phyloP scores from a whole-genome alignment of 768 basidiomycete genomes.

The Rhodocollybia butyracea region DNA sequence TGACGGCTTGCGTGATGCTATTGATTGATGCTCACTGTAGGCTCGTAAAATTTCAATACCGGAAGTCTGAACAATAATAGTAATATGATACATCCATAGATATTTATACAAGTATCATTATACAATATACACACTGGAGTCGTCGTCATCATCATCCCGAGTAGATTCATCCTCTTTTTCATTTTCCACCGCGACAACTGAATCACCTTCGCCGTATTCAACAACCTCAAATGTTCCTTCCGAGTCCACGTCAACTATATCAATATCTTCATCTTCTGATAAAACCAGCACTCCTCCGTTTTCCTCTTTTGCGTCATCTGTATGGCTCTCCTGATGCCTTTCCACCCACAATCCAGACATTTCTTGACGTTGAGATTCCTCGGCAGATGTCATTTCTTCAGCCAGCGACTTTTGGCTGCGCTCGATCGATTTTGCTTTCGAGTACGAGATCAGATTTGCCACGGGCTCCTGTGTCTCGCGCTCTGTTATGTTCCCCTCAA shows the following conservation, averaged over 20 bases:
- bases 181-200: neutral
- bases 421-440: neutral
- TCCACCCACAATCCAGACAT: neutral
- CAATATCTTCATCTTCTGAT: slow-evolving; percentile 1
- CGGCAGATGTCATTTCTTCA: slow-evolving; percentile 1
- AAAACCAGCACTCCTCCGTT: neutral
- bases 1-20: too few relatives aligned
- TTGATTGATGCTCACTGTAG: too few relatives aligned
- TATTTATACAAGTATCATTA: neutral
- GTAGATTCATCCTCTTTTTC: neutral
- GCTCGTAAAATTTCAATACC: too few relatives aligned
- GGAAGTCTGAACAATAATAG: too few relatives aligned
- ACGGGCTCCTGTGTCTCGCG: too few relatives aligned
- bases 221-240: slow-evolving; percentile 2
- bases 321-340: neutral
- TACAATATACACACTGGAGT: neutral
- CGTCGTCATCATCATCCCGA: neutral
- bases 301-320: neutral
- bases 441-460: neutral
- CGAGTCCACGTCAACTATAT: neutral
- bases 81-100: neutral
- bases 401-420: neutral
- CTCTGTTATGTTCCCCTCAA: too few relatives aligned
- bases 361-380: too few relatives aligned
- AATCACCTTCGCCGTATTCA: neutral